Evolutionary conservation across 2,329 filamentous ascomycete genomes (phyloP).

Genomic region (Pseudocercospora fuligena): DNA sequence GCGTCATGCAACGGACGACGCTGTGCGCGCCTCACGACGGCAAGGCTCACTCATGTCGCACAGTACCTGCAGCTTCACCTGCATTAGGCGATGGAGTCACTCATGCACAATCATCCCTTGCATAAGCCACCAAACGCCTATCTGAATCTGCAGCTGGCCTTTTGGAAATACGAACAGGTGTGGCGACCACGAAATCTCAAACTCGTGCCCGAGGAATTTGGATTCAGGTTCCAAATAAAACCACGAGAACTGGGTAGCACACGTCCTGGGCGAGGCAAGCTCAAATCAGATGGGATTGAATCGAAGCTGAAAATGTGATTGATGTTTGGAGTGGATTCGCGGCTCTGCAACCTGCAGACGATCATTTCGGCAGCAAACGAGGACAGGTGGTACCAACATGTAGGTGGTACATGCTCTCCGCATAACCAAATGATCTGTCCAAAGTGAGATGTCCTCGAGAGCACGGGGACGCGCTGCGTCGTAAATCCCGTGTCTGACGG

Average conservation of each 20-base stretch:
- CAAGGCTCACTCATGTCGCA: conserved; percentile 16
- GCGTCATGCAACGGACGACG: neutral
- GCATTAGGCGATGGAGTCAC: conserved; percentile 1
- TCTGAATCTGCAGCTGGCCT: neutral
- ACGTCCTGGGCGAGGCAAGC: neutral
- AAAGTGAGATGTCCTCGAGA: no score
- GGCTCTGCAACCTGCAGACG: neutral
- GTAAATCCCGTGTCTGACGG: no score
- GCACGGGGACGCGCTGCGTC: no score
- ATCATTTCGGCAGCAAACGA: conserved; percentile 2
- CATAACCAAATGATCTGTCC: neutral
- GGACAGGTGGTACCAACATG: neutral
- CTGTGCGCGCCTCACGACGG: conserved; percentile 9
- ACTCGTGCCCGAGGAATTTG: neutral
- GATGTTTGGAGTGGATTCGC: neutral
- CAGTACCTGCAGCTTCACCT: conserved; percentile 20
- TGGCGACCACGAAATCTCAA: neutral
- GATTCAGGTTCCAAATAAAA: neutral
- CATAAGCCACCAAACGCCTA: conserved; percentile 13
- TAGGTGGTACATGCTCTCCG: neutral
- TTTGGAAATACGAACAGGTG: neutral
- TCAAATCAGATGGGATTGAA: neutral
- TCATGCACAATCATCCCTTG: conserved; percentile 14
- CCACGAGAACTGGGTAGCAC: neutral
- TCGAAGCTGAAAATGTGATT: neutral